These are phyloP conservation scores for Strigomonas culicis DNA, from an alignment of 208 protist species.

Conservation along the genomic window DNA sequence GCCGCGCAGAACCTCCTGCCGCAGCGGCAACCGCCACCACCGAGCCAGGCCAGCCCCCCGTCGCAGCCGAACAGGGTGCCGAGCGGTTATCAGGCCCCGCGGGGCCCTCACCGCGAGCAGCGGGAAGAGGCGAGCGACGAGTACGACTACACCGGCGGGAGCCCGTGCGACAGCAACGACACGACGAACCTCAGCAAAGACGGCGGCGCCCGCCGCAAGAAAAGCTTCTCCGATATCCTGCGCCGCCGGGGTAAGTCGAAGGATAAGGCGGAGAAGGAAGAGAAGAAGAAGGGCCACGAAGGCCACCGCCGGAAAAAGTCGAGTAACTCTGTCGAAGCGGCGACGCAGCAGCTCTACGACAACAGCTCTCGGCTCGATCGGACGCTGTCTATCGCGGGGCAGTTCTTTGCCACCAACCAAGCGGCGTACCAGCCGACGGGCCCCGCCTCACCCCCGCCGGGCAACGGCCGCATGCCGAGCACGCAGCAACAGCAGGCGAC, in stretches of 20 bases:
- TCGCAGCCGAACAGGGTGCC: too few relatives aligned
- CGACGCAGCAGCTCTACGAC: constrained; percentile 21
- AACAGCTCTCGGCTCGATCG: constrained; percentile 27
- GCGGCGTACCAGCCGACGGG: not conserved
- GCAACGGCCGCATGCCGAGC: constrained; percentile 11
- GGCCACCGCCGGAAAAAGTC: not conserved
- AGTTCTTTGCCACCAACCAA: constrained; percentile 28
- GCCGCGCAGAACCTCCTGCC: not conserved
- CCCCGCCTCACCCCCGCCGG: not conserved
- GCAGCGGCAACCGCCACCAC: not conserved
- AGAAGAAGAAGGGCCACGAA: not conserved
- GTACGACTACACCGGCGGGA: too few relatives aligned
- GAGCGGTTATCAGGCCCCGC: too few relatives aligned
- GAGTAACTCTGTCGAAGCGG: not conserved
- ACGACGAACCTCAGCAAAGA: not conserved
- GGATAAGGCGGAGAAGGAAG: not conserved
- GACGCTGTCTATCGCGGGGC: constrained; percentile 35
- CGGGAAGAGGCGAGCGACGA: too few relatives aligned
- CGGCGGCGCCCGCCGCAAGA: constrained; percentile 3
- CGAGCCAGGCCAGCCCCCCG: too few relatives aligned
- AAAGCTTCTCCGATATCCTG: not conserved
- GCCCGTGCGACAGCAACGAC: not conserved
- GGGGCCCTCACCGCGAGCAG: too few relatives aligned
- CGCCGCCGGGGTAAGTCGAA: not conserved
- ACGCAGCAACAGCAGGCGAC: not conserved